phyloP scores from a whole-genome alignment of 768 basidiomycete genomes.

The Gymnopilus junonius region DNA sequence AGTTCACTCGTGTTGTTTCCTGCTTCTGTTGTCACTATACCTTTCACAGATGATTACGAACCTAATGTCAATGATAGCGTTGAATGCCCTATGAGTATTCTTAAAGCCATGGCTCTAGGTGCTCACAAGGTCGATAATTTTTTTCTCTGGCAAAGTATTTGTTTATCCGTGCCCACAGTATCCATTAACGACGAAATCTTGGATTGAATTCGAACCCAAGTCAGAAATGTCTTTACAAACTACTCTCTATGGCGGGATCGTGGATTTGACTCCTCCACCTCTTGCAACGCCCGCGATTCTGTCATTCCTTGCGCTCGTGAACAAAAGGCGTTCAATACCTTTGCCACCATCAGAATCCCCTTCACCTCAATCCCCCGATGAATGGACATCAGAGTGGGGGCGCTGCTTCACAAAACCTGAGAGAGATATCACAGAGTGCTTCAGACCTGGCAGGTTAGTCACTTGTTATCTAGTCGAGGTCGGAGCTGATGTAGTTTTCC shows the following conservation, averaged over 20 bases:
- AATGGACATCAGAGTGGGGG: constrained; percentile 78
- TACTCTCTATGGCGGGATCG: constrained; percentile 48
- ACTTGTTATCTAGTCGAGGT: neutral
- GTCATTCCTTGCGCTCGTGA: constrained; percentile 62
- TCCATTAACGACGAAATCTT: constrained; percentile 56
- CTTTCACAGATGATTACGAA: constrained; percentile 49
- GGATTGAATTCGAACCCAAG: constrained; percentile 58
- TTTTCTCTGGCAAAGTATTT: constrained; percentile 3
- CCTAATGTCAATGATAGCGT: constrained; percentile 39
- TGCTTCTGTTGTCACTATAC: neutral
- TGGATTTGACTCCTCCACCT: constrained; percentile 58
- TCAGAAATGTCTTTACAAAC: constrained; percentile 27
- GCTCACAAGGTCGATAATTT: constrained; percentile 60
- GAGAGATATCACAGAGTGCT: constrained; percentile 47
- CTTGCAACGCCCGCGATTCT: constrained; percentile 76
- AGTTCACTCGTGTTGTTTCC: constrained; percentile 21
- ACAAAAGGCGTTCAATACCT: constrained; percentile 39
- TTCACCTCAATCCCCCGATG: constrained; percentile 40
- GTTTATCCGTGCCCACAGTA: constrained; percentile 49
- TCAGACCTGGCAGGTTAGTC: constrained; percentile 59
- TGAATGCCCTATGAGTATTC: constrained; percentile 49
- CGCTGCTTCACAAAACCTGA: constrained; percentile 46
- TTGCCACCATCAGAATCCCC: constrained; percentile 35
- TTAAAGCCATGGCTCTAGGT: constrained; percentile 68
- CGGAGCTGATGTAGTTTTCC: constrained; percentile 4